phyloP scores from a whole-genome alignment of 202 grass and related monocot genomes.

The Bolboschoenoplectus hybrid region DNA sequence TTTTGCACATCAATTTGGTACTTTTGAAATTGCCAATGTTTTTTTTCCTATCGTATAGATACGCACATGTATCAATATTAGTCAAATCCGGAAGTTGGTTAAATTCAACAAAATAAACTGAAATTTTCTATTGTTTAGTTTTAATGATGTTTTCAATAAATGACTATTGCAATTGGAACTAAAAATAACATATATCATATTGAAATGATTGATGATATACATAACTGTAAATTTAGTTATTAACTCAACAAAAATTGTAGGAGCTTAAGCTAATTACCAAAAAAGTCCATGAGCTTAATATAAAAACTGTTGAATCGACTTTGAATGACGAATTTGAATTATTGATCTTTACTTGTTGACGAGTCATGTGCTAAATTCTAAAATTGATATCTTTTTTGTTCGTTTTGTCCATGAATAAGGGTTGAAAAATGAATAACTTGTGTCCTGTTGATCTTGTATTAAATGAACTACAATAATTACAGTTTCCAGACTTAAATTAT shows the following conservation, averaged over 20 bases:
- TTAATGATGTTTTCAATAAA: background rate
- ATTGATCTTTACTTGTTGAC: background rate
- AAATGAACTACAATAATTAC: background rate
- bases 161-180: background rate
- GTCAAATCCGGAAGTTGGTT: background rate
- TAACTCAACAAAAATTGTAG: background rate
- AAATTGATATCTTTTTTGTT: background rate
- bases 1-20: background rate
- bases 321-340: background rate
- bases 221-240: background rate
- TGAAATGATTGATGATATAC: background rate
- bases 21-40: background rate
- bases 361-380: background rate
- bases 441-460: background rate
- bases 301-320: background rate
- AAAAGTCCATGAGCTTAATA: background rate
- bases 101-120: background rate
- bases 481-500: background rate
- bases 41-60: conserved; percentile 20
- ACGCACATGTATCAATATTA: background rate
- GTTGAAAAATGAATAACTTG: background rate
- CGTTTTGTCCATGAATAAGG: background rate
- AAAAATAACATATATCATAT: background rate
- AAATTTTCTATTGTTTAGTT: background rate
- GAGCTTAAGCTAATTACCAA: background rate